Evolutionary conservation across 1,139 yeast genomes (phyloP).

Genomic region (Pneumocystis jirovecii): DNA sequence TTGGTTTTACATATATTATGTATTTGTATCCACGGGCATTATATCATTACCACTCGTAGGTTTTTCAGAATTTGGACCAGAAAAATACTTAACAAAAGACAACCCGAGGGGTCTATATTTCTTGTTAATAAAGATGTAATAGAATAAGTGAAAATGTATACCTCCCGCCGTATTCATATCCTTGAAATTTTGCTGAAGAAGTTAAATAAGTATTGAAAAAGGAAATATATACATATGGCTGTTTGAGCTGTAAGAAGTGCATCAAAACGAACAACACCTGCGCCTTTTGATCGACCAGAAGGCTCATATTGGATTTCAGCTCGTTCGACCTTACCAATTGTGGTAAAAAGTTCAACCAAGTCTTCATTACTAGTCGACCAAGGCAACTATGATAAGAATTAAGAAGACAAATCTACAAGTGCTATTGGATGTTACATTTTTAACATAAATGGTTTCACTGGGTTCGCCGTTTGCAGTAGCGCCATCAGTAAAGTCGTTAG

Average conservation of each 20-base stretch:
- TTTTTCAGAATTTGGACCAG: neutral
- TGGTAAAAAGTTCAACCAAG: slow-evolving; percentile 69
- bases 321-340: slow-evolving; percentile 57
- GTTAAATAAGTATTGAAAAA: neutral
- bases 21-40: neutral
- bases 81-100: slow-evolving; percentile 16
- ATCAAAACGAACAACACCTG: slow-evolving; percentile 71
- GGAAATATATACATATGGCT: slow-evolving; percentile 42
- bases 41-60: neutral
- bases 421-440: slow-evolving; percentile 28
- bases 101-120: slow-evolving; percentile 15
- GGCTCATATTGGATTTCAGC: slow-evolving; percentile 65
- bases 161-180: slow-evolving; percentile 65
- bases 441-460: slow-evolving; percentile 50
- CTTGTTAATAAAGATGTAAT: neutral
- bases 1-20: neutral
- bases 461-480: slow-evolving; percentile 53
- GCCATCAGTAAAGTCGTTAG: slow-evolving; percentile 42
- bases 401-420: neutral
- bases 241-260: slow-evolving; percentile 52
- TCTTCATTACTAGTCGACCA: slow-evolving; percentile 79
- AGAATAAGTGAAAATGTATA: neutral
- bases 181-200: slow-evolving; percentile 33
- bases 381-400: slow-evolving; percentile 35
- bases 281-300: slow-evolving; percentile 61